Evolutionary conservation across 331 rosid species (phyloP).

Genomic region (Malus hybrid): DNA sequence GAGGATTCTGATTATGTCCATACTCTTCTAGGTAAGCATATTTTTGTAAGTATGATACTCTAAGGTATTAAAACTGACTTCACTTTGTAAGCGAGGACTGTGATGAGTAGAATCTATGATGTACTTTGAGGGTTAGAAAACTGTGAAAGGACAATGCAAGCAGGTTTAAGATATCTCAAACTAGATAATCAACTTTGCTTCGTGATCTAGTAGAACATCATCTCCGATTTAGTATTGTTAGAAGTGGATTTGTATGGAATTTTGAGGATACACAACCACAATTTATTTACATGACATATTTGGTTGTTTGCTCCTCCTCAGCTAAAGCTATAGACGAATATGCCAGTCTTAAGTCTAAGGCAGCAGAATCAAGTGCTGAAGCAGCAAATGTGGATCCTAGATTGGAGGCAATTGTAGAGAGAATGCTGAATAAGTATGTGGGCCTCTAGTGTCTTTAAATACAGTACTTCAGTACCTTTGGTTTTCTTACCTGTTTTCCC

Average conservation of each 20-base stretch:
- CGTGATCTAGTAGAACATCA: neutral
- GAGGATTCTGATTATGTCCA: conserved; percentile 92
- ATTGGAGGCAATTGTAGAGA: conserved; percentile 87
- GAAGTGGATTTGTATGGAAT: neutral
- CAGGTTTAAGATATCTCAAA: neutral
- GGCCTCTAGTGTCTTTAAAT: neutral
- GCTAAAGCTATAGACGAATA: conserved; percentile 94
- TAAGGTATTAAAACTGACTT: neutral
- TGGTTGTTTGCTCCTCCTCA: conserved; percentile 31
- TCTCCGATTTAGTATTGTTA: neutral
- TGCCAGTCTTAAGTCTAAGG: conserved; percentile 74
- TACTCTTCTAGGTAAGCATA: conserved; percentile 76
- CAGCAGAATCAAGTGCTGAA: conserved; percentile 56
- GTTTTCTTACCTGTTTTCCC: conserved; percentile 4
- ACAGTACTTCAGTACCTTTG: neutral
- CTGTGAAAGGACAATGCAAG: neutral
- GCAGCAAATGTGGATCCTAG: conserved; percentile 62
- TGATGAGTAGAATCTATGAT: neutral
- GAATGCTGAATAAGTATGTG: conserved; percentile 84
- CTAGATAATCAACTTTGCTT: conserved; percentile 1
- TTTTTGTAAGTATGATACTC: neutral
- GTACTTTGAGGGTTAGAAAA: neutral
- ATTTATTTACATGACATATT: conserved; percentile 6
- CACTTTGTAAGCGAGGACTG: neutral
- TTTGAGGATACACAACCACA: neutral